These are phyloP conservation scores for Boletus fagicola DNA, from an alignment of 768 basidiomycete genomes.

Conservation along the genomic window DNA sequence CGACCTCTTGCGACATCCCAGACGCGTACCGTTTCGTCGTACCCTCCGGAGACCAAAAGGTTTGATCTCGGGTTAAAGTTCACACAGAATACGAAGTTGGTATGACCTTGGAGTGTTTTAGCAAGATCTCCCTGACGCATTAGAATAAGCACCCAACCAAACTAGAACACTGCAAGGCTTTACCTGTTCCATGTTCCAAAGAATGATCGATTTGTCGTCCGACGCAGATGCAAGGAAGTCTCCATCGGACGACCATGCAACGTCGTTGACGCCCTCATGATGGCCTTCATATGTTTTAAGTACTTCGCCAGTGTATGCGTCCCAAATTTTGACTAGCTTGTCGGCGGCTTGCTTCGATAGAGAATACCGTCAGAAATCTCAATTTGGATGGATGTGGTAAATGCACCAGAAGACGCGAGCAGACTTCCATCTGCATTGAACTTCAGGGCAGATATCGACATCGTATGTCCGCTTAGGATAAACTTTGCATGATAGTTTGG, in stretches of 20 bases:
- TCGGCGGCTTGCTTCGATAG: conserved; percentile 69
- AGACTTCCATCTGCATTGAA: conserved; percentile 83
- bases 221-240: conserved; percentile 87
- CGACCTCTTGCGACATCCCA: conserved; percentile 93
- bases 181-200: conserved; percentile 79
- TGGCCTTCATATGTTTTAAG: conserved; percentile 73
- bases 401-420: conserved; percentile 83
- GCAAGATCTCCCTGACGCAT: conserved; percentile 50
- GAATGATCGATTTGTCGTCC: conserved; percentile 85
- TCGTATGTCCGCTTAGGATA: conserved; percentile 78
- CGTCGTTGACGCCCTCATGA: conserved; percentile 80
- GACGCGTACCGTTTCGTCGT: conserved; percentile 94
- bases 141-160: background rate
- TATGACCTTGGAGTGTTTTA: conserved; percentile 78
- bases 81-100: conserved; percentile 91
- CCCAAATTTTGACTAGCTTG: conserved; percentile 81
- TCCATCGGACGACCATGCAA: conserved; percentile 85
- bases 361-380: conserved; percentile 22
- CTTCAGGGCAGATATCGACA: conserved; percentile 79
- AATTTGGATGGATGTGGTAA: conserved; percentile 3
- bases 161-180: conserved; percentile 11
- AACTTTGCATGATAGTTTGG: conserved; percentile 60
- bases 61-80: conserved; percentile 91
- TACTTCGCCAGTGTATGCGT: conserved; percentile 68
- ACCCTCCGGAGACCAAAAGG: conserved; percentile 88